These are phyloP conservation scores for Trichoderma sp. DNA, from an alignment of 2,329 filamentous ascomycete genomes.

Conservation along the genomic window DNA sequence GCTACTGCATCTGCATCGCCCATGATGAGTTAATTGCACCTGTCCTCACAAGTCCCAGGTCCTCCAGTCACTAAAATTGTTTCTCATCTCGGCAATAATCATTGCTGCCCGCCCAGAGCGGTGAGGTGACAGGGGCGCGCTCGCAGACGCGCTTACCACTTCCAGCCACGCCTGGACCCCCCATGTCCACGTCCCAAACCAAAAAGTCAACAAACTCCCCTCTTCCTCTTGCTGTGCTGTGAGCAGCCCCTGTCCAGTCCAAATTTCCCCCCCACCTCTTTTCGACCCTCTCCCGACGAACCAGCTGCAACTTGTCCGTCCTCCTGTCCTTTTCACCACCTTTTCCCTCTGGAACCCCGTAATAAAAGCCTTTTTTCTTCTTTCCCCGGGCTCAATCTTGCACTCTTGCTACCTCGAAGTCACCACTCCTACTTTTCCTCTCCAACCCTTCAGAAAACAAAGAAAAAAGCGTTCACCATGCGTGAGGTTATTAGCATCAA, in stretches of 20 bases:
- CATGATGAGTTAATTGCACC: no score
- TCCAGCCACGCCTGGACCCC: conserved; percentile 31
- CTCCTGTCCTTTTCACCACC: conserved; percentile 27
- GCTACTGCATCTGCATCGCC: neutral
- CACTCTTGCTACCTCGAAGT: conserved; percentile 29
- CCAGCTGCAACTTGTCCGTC: conserved; percentile 24
- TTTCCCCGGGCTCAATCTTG: conserved; percentile 27
- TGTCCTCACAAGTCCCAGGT: no score
- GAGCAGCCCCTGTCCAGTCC: conserved; percentile 36
- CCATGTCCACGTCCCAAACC: neutral
- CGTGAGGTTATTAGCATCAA: conserved; percentile 99
- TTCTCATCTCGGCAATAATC: conserved; percentile 14
- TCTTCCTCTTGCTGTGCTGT: conserved; percentile 16
- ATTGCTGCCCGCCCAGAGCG: conserved; percentile 21
- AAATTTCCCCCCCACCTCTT: conserved; percentile 45
- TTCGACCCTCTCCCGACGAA: conserved; percentile 33
- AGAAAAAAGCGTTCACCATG: conserved; percentile 62
- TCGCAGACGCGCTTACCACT: conserved; percentile 36
- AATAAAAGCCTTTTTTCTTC: conserved; percentile 28
- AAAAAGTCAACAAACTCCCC: conserved; percentile 41
- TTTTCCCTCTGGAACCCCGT: conserved; percentile 22
- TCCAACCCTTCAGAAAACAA: conserved; percentile 8
- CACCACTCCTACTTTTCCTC: conserved; percentile 31
- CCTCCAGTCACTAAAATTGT: neutral
- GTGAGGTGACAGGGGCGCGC: conserved; percentile 23